Evolutionary conservation across 345 rosid genomes (phyloP), one percentile per base, ranked within the genome.

Genomic region (Euphorbia tirucalli): DNA sequence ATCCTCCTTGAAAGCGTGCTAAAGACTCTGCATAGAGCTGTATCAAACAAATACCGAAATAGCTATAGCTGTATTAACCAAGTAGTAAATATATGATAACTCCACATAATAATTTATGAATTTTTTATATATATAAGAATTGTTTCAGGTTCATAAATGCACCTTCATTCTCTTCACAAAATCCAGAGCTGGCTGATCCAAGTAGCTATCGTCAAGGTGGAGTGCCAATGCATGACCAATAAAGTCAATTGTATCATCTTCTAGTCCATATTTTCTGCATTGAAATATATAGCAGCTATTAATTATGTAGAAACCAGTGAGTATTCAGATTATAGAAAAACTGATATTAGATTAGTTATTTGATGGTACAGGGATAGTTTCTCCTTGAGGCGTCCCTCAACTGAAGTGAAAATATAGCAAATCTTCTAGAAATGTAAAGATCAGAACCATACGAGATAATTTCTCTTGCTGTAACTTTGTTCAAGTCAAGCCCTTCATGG

Each of bases 191-290:
- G 96, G 93, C 74, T 90, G 84, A 71, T 90, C 91, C 82, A 95
- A 74, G 81, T 90, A 92, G 65, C 72, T 81, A 71, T 95, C 97
- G 37, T 90, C 89, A 11, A 77, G 79, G 52, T 92, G 87, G 52
- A 95, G 96, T 8, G 95, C 97, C 83, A 94, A 77, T 56, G 98
- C 97, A 84, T 94, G 97, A 39, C 96, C 96, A 10, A 94, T 87
- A 63, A 90, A 94, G 84, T 94, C 96, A 62, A 94, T 71, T 24
- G 96, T 90, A 74, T 94, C 87, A 64, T 94, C 98, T 79, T 94
- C 98, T 66, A 94, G 87, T 43, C 97, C 96, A 44, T 90, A 89
- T 80, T 89, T 94, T 32, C 96, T 90, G 72, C 64, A 61, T 27
- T 24, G 65, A 64, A 56, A 2, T 21, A 58, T 41, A 41, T 25